Evolutionary conservation across 1,284 basidiomycete species (phyloP).

Genomic region (Leccinum variabile): DNA sequence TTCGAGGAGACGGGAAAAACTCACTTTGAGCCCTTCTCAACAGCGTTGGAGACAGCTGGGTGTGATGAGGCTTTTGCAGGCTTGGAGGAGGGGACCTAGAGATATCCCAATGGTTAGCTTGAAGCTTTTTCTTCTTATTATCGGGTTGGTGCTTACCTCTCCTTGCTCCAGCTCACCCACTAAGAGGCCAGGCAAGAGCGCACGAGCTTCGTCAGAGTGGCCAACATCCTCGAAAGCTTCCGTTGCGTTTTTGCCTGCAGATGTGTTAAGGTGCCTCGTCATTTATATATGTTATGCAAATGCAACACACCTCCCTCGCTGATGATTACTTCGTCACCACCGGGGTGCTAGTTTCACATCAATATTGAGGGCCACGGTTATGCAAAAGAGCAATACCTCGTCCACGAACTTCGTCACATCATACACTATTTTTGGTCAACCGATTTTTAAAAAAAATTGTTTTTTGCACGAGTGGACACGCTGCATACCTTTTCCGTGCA

Average conservation of each 20-base stretch:
- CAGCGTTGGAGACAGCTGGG: constrained; percentile 42
- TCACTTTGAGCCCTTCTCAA: constrained; percentile 72
- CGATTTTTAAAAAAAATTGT: constrained; percentile 23
- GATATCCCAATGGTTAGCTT: constrained; percentile 2
- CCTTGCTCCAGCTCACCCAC: constrained; percentile 79
- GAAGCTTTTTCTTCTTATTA: neutral
- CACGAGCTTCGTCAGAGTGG: constrained; percentile 97
- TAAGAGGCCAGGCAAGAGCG: constrained; percentile 76
- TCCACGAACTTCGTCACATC: constrained; percentile 93
- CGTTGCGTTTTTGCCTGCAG: constrained; percentile 85
- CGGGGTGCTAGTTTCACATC: constrained; percentile 60
- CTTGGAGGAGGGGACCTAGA: constrained; percentile 36
- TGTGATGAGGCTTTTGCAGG: constrained; percentile 45
- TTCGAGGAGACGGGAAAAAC: constrained; percentile 26
- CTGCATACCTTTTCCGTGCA: constrained; percentile 77
- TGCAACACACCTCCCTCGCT: constrained; percentile 82
- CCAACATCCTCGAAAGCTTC: constrained; percentile 99
- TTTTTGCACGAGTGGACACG: constrained; percentile 17
- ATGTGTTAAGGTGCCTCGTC: neutral
- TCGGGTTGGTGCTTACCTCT: constrained; percentile 48
- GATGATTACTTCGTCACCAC: constrained; percentile 96
- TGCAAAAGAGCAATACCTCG: constrained; percentile 67
- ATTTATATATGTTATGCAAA: neutral
- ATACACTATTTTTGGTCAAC: constrained; percentile 70
- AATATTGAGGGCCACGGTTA: constrained; percentile 6